Base-by-base conservation (phyloP, 352 stramenopile species). In the Phytopythium vexans region DNA sequence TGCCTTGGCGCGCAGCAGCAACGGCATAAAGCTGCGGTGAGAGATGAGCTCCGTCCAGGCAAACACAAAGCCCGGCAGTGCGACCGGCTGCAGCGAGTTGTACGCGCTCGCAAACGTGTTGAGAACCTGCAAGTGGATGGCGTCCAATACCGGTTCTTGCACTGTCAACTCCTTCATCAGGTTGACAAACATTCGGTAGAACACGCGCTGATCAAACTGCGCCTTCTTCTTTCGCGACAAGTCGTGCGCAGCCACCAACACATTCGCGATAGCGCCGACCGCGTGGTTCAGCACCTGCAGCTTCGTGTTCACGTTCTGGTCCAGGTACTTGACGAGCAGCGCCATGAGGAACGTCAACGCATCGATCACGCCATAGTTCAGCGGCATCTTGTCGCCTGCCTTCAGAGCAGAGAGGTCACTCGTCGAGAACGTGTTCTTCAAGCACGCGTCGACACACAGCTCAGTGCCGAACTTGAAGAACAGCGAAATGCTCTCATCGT, bases 31-130 rank as follows among this genome's bases (percentile, higher is more conserved):
- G 70, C 96, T 97, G 7, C 96, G 84, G 72, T 99, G 96, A 27
- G 93, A 99, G 14, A 99, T 92, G 11, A 99, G 82, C 73, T 99
- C 96, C 35, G 98, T 95, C 97, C 97, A 99, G 34, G 95, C 94
- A 79, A 99, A 99, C 36, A 97, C 91, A 70, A 99, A 99, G 10
- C 88, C 92, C 36, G 97, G 97, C 12, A 98, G 75, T 39, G 93
- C 89, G 41, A 97, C 67, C 12, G 97, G 97, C 77, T 99, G 97
- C 15, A 98, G 74, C 47, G 96, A 95, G 66, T 99, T 97, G 70
- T 98, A 98, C 41, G 93, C 92, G 46, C 93, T 97, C 8, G 93
- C 94, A 77, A 99, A 99, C 11, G 97, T 97, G 66, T 96, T 96
- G 16, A 99, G 84, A 47, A 99, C 91, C 58, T 94, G 87, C 14